Conservation (phyloP, 1,284 basidiomycete species). For the Rhodotorula sp. region DNA sequence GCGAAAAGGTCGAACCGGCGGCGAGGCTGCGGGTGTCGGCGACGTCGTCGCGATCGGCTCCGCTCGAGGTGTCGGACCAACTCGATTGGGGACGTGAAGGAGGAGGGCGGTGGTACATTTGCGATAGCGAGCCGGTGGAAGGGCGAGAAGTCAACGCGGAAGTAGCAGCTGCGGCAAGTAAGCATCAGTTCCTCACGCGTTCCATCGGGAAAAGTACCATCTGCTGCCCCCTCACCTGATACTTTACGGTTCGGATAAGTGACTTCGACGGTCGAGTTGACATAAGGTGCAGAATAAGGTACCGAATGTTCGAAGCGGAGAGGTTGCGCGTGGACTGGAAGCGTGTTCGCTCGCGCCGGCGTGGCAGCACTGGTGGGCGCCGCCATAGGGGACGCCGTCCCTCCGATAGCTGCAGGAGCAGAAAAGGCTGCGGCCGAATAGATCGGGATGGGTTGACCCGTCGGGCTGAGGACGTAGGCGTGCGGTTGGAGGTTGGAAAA, state of each 20-base stretch:
- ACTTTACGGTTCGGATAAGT: not conserved
- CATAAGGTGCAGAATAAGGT: not conserved
- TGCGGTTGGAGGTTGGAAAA: constrained; percentile 13
- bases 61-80: not conserved
- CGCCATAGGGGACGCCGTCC: too few species aligned
- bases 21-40: not conserved
- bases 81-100: not conserved
- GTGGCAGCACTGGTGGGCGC: too few species aligned
- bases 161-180: not conserved
- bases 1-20: constrained; percentile 1
- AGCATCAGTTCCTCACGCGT: too few species aligned
- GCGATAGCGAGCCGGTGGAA: not conserved
- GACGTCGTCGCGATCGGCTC: not conserved
- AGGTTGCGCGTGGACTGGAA: constrained; percentile 9
- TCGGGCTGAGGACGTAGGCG: constrained; percentile 25
- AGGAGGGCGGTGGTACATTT: not conserved
- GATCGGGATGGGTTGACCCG: constrained; percentile 29
- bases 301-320: constrained; percentile 19
- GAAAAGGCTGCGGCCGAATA: constrained; percentile 9
- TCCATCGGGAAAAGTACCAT: too few species aligned
- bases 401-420: not conserved
- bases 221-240: not conserved
- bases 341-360: too few species aligned
- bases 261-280: not conserved
- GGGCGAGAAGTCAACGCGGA: not conserved